These are phyloP conservation scores for Calonectria multiphialidica DNA, from an alignment of 2,329 filamentous ascomycete species.

Conservation along the genomic window DNA sequence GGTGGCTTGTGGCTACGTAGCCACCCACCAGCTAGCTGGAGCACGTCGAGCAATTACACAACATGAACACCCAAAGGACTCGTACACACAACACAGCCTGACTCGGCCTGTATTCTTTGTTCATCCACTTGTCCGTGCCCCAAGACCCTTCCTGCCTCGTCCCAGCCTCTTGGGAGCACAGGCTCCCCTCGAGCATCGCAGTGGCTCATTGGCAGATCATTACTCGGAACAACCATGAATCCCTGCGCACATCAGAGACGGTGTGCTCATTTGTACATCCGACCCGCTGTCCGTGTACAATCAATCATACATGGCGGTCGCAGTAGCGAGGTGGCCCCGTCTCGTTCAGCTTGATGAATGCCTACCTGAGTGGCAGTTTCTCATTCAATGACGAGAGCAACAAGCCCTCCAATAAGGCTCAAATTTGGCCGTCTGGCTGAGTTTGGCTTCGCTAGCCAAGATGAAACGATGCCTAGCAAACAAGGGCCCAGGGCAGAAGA, in stretches of 20 bases:
- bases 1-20: not conserved
- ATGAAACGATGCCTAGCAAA: not conserved
- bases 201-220: conserved; percentile 18
- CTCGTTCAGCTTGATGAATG: not conserved
- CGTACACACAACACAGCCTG: not conserved
- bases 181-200: conserved; percentile 14
- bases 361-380: not conserved
- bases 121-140: not conserved
- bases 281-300: conserved; percentile 19
- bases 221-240: not conserved
- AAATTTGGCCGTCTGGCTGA: not conserved
- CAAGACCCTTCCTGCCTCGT: not conserved
- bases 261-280: conserved; percentile 19
- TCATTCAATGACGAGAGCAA: not conserved
- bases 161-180: conserved; percentile 29
- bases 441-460: not conserved
- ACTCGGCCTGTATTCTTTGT: not conserved
- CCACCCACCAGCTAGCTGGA: not conserved
- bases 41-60: not conserved
- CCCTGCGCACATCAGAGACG: conserved; percentile 14
- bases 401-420: not conserved
- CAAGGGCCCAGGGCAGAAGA: not conserved
- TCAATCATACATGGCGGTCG: conserved; percentile 16
- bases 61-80: not conserved
- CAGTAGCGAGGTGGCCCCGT: not conserved